phyloP scores from a whole-genome alignment of 202 grass and related monocot genomes.

The Schoenoplectus tabernaemontani region DNA sequence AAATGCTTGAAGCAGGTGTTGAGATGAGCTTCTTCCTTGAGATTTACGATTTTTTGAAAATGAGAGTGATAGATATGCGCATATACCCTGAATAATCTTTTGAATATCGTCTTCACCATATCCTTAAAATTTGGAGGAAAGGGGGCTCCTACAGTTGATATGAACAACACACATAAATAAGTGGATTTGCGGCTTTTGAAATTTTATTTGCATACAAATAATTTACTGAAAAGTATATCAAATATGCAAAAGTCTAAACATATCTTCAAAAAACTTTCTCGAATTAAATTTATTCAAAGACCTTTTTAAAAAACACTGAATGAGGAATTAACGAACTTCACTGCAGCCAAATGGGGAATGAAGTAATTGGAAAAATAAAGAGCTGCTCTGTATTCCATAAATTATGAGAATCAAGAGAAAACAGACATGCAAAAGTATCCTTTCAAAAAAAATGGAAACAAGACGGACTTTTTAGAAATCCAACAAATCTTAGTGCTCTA shows the following conservation, averaged over 20 bases:
- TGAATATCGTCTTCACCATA: conserved; percentile 81
- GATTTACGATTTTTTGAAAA: conserved; percentile 73
- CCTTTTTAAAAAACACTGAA: background rate
- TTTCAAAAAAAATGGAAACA: background rate
- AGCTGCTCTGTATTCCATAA: background rate
- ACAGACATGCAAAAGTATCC: background rate
- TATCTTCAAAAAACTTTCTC: background rate
- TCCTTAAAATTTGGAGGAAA: conserved; percentile 81
- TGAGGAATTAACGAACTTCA: background rate
- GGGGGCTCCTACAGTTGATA: conserved; percentile 38
- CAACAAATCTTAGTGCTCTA: background rate
- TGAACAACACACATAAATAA: background rate
- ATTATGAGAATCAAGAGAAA: background rate
- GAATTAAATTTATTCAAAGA: background rate
- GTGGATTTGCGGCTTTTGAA: background rate
- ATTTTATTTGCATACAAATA: background rate
- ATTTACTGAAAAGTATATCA: background rate
- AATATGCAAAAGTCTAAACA: background rate
- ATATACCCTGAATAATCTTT: conserved; percentile 87
- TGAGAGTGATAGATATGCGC: conserved; percentile 91
- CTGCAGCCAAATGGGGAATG: background rate
- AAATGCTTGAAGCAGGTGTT: conserved; percentile 99
- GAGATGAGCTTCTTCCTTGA: conserved; percentile 85
- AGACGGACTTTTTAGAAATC: background rate
- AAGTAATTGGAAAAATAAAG: background rate